Evolutionary conservation across 495 filamentous ascomycete species (phyloP).

Genomic region (Acidiella bohemica): DNA sequence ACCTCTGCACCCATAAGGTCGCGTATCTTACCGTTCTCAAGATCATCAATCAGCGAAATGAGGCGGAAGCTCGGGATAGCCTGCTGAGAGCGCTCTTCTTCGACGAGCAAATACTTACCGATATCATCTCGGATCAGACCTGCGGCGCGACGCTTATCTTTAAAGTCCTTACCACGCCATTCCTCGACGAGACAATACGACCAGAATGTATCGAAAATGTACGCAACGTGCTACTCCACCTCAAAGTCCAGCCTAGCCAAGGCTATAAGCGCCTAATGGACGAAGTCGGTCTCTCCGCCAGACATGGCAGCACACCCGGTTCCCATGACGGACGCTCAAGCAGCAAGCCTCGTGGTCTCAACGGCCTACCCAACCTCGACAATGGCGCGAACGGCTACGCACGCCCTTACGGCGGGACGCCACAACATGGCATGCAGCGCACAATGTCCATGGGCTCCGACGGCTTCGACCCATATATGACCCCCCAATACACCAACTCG

Average conservation of each 20-base stretch:
- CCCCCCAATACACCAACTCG: conserved; percentile 37
- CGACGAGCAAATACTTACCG: conserved; percentile 76
- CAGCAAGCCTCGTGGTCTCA: conserved; percentile 39
- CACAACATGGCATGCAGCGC: conserved; percentile 32
- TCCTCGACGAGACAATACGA: conserved; percentile 88
- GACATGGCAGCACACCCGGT: conserved; percentile 31
- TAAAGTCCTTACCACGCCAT: conserved; percentile 94
- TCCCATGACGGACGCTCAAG: conserved; percentile 28
- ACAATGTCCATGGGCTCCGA: conserved; percentile 44
- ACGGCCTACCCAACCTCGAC: conserved; percentile 25
- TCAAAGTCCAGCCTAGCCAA: conserved; percentile 87
- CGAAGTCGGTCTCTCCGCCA: conserved; percentile 74
- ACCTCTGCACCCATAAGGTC: conserved; percentile 97
- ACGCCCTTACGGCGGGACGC: conserved; percentile 31
- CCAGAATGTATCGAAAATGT: conserved; percentile 81
- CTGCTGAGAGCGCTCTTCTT: conserved; percentile 92
- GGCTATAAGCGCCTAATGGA: conserved; percentile 98
- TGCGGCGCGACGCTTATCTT: conserved; percentile 94
- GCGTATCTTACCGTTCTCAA: conserved; percentile 95
- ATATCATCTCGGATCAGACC: conserved; percentile 78
- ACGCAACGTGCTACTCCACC: conserved; percentile 69
- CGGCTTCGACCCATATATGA: conserved; percentile 39
- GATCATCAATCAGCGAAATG: conserved; percentile 95
- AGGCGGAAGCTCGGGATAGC: conserved; percentile 82
- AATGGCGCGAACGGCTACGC: conserved; percentile 17